A percentile compares a stretch with the other conserved stretches of the same genome.
Conservation (phyloP, 75 land plant species). For the Adiantum capillusveneris region DNA sequence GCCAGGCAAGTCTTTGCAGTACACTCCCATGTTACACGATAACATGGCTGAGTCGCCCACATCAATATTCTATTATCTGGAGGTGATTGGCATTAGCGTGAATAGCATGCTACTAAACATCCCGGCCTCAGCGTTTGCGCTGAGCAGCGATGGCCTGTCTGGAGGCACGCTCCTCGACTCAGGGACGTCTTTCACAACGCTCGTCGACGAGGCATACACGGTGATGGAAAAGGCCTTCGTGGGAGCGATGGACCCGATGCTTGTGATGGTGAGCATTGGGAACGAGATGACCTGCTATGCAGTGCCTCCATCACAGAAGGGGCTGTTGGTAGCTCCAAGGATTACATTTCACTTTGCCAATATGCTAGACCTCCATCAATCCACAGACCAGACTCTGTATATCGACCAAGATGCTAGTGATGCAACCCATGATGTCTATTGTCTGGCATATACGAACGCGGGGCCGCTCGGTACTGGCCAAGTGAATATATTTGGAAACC, state of each 20-base stretch:
- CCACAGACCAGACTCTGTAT: neutral
- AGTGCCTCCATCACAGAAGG: neutral
- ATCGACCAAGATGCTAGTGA: neutral
- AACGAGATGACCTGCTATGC: neutral
- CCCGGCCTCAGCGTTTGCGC: neutral
- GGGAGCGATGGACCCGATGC: conserved; percentile 1
- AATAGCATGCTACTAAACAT: neutral
- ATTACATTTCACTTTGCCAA: neutral
- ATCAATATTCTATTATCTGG: neutral
- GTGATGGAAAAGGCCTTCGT: neutral
- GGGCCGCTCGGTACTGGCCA: neutral
- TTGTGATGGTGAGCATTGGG: no score
- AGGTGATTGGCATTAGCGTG: neutral
- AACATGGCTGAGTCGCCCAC: neutral
- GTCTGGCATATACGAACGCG: neutral
- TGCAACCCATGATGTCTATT: neutral
- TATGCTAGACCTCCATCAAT: neutral
- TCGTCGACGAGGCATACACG: neutral
- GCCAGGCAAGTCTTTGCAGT: neutral
- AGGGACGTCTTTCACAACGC: neutral
- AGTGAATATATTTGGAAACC: neutral
- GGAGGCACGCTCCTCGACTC: neutral
- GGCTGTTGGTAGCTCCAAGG: neutral
- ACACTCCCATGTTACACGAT: neutral
- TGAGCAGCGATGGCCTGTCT: neutral